Base-by-base conservation (phyloP, 768 basidiomycete species). In the Lactarius psammicola region DNA sequence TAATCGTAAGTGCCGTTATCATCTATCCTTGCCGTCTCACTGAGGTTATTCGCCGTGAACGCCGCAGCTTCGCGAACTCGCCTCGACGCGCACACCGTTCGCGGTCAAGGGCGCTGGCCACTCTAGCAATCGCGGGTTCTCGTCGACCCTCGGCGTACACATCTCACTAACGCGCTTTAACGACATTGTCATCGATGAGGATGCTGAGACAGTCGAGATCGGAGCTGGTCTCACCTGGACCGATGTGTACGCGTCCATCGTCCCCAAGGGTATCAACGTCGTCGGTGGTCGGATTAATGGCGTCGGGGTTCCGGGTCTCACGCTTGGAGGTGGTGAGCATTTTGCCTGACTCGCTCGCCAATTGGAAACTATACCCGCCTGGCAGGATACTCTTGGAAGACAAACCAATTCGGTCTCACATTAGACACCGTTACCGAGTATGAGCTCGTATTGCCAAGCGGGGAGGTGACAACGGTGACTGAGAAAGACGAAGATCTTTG, bases 321-420 rank as follows among this genome's bases (percentile, higher is more conserved):
- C 67, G 0, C 68, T 74, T n/a, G 72, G 73, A 13, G 72, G 73
- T 38, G 72, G 72, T 68, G 42, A 59, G 33, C 5, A 8, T 40
- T 44, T 11, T 40, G 8, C 46, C 18, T 23, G 31, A 15, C 31
- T 28, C 1, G 7, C 7, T 26, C 34, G 13, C 7, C 7, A 20
- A 54, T 33, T 31, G 18, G 26, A 55, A 17, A 18, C 13, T n/a
- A 51, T 53, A 8, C 18, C 3, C 33, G 4, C 20, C 3, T 28
- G 26, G 23, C 11, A 66, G 78, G 78, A 13, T 79, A 75, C 65
- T 78, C 77, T 1, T 63, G 72, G 66, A 74, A 74, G 61, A 75
- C 74, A 5, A 77, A 74, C 63, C 72, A 75, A 56, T 72, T 71
- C 63, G 78, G 78, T 7, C 65, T 79, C 28, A 72, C 73, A 1